Conservation (phyloP, 2,329 filamentous ascomycete species). For the Emmonsia crescens region DNA sequence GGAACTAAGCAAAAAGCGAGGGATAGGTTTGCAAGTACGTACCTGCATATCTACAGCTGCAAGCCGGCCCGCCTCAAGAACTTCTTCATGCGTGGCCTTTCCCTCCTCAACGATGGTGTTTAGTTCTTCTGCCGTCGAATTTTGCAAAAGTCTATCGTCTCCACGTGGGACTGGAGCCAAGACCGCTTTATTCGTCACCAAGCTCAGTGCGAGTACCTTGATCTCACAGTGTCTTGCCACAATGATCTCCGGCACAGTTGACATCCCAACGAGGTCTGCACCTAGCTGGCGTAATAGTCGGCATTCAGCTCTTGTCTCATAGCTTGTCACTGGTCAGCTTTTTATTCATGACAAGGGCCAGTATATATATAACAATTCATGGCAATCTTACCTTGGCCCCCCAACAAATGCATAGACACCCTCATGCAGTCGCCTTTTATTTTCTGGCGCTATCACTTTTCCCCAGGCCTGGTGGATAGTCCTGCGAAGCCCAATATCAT, state of each 20-base stretch:
- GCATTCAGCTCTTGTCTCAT: constrained; percentile 56
- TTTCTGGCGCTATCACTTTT: constrained; percentile 35
- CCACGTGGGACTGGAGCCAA: constrained; percentile 48
- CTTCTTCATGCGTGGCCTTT: constrained; percentile 55
- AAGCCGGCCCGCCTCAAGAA: constrained; percentile 49
- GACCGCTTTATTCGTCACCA: constrained; percentile 56
- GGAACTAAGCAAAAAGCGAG: neutral
- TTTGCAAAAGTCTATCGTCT: constrained; percentile 44
- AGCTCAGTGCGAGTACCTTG: constrained; percentile 51
- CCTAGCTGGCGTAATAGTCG: constrained; percentile 50
- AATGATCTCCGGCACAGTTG: constrained; percentile 57
- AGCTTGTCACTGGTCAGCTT: constrained; percentile 29
- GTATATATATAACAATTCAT: neutral
- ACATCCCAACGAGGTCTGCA: constrained; percentile 62
- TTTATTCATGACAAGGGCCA: neutral
- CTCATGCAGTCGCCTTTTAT: constrained; percentile 47
- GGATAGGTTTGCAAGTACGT: constrained; percentile 13
- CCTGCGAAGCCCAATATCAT: constrained; percentile 50
- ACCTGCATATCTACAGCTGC: constrained; percentile 55
- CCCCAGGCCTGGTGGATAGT: constrained; percentile 48
- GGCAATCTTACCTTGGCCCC: constrained; percentile 45
- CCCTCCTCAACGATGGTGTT: constrained; percentile 47
- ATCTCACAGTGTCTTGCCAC: constrained; percentile 55
- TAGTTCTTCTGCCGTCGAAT: constrained; percentile 40
- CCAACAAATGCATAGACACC: constrained; percentile 56